Conservation (phyloP, 345 rosid species). For the Abelmoschus esculentus region DNA sequence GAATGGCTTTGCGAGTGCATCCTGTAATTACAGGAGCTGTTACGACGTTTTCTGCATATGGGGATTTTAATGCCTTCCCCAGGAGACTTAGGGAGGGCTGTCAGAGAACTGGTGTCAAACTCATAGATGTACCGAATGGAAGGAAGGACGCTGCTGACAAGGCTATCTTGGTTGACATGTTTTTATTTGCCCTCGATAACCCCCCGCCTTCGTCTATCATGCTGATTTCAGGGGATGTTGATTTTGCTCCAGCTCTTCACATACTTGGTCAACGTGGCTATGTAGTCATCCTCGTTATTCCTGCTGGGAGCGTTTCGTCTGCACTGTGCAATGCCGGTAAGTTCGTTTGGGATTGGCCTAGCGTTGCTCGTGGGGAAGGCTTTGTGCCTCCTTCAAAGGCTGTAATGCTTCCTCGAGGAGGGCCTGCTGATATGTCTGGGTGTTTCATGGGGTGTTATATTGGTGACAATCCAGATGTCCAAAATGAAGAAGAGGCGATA, state of each 20-base stretch:
- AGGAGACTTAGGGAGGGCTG: constrained; percentile 93
- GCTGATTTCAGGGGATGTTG: constrained; percentile 91
- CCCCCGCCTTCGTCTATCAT: constrained; percentile 80
- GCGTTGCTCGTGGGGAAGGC: constrained; percentile 99
- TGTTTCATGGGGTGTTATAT: constrained; percentile 46
- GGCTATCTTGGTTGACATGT: constrained; percentile 95
- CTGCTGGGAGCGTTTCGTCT: constrained; percentile 77
- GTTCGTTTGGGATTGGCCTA: constrained; percentile 97
- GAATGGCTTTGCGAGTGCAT: constrained; percentile 87
- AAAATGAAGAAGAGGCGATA: constrained; percentile 69
- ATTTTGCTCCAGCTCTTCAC: constrained; percentile 94
- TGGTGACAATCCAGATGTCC: constrained; percentile 37
- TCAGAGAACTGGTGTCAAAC: constrained; percentile 95
- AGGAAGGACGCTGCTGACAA: constrained; percentile 98
- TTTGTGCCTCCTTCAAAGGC: constrained; percentile 49
- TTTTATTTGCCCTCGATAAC: constrained; percentile 85
- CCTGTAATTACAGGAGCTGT: constrained; percentile 75
- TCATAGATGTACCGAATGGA: constrained; percentile 91
- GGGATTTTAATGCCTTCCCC: constrained; percentile 93
- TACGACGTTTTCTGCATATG: constrained; percentile 75
- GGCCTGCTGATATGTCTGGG: constrained; percentile 31
- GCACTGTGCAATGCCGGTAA: constrained; percentile 86
- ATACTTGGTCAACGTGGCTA: constrained; percentile 91
- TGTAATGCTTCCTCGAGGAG: constrained; percentile 34
- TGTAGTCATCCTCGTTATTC: constrained; percentile 76